Conservation (phyloP, 768 basidiomycete species). For the Podaxis rugospora region DNA sequence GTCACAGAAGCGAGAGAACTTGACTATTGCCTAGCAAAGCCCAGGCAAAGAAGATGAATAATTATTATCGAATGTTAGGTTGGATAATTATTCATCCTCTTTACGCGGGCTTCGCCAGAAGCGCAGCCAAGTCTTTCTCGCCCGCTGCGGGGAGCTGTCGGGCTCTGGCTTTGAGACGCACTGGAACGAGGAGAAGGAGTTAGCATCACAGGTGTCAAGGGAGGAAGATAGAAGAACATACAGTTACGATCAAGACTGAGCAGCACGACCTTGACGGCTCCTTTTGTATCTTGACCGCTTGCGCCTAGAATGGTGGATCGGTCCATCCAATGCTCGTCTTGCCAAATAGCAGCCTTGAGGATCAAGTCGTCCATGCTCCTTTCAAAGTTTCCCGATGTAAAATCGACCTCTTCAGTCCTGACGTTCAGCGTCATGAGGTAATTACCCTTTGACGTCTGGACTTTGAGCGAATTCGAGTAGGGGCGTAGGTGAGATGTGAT, state of each 20-base stretch:
- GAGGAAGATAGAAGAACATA: conserved; percentile 34
- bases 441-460: conserved; percentile 94
- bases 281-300: conserved; percentile 32
- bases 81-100: neutral
- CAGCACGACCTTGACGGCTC: conserved; percentile 78
- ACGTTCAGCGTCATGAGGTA: conserved; percentile 82
- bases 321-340: conserved; percentile 89
- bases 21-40: neutral
- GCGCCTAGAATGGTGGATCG: conserved; percentile 67
- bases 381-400: conserved; percentile 47
- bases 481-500: conserved; percentile 73
- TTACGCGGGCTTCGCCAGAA: conserved; percentile 43
- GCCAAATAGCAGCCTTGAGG: conserved; percentile 89
- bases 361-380: conserved; percentile 95
- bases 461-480: conserved; percentile 76
- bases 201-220: conserved; percentile 7
- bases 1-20: neutral
- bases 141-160: conserved; percentile 80
- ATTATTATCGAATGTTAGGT: neutral
- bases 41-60: neutral
- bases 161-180: conserved; percentile 87
- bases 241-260: conserved; percentile 90
- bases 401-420: conserved; percentile 81
- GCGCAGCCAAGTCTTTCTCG: conserved; percentile 77
- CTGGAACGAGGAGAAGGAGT: conserved; percentile 32